Base-by-base conservation (phyloP, 306 rosid genomes). In the Castanospermum australe region DNA sequence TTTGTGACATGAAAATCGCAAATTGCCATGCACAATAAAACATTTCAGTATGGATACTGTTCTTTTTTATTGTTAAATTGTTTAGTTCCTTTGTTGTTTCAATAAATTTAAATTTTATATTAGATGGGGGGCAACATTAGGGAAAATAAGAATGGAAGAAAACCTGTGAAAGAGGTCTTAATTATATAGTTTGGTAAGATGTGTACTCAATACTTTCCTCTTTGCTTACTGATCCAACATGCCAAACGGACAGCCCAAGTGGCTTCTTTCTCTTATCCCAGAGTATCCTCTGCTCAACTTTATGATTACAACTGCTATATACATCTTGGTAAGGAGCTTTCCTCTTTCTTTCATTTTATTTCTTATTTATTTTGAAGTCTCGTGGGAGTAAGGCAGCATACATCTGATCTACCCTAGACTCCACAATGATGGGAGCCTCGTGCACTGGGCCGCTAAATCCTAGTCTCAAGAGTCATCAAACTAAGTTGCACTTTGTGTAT, bases 211-310 rank as follows among this genome's bases (percentile, higher is more conserved):
- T 71, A 82, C 70, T 60, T 41, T 55, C 62, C 61, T 68, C 20
- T 86, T 7, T 78, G 48, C 75, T 8, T 70, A 51, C 93, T 93
- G 99, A 78, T 93, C 99, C 48, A 96, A 91, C 81, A 55, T 86
- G 73, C 96, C 99, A 39, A 84, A 96, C 51, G 99, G 99, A 84
- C 99, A 96, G 88, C 99, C 98, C 11, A 96, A 96, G 88, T 93
- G 98, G 99, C 98, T 93, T 87, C 99, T 96, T 81, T 93, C 91
- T 54, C n/a, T 96, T 82, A 88, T 96, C 73, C 99, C 98, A 21
- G 93, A 93, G 63, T 90, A 89, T 84, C 97, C 99, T 4, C 14
- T 96, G 93, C 98, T 96, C 75, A 96, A 96, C 86, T 93, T 96
- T 87, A 91, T 91, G 97, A 96, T 96, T 64, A 91, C 94, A 52